Evolutionary conservation across 2,329 filamentous ascomycete species (phyloP).

Genomic region (Cytospora paraplurivora): DNA sequence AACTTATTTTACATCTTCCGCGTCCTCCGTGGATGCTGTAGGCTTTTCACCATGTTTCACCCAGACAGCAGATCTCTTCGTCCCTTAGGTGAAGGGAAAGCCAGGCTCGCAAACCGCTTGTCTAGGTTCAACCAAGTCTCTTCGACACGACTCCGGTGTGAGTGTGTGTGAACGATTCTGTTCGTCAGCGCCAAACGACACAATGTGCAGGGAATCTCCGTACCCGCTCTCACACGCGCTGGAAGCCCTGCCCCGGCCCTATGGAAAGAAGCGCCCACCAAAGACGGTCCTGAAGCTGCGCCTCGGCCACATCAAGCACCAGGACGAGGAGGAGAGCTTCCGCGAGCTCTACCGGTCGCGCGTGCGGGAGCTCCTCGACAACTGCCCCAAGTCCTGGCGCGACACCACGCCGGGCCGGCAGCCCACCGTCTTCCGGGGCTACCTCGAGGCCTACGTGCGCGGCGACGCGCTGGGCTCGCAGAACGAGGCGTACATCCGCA

Average conservation of each 20-base stretch:
- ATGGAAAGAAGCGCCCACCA: not conserved
- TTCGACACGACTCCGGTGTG: not conserved
- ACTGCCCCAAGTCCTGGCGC: conserved; percentile 1
- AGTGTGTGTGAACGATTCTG: too few relatives aligned
- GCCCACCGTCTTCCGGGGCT: not conserved
- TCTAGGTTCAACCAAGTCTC: not conserved
- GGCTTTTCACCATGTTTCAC: not conserved
- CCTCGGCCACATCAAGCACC: not conserved
- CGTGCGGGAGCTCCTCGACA: not conserved
- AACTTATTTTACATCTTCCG: not conserved
- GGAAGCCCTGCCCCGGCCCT: not conserved
- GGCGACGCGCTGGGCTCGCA: not conserved
- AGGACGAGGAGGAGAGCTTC: not conserved
- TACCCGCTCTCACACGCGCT: not conserved
- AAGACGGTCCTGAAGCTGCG: not conserved
- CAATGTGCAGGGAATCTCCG: not conserved
- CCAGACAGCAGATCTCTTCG: not conserved
- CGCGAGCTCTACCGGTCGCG: not conserved
- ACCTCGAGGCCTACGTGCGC: not conserved
- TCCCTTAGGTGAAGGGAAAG: not conserved
- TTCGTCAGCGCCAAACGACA: not conserved
- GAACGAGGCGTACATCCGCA: not conserved
- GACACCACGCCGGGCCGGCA: not conserved
- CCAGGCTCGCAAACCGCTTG: too few relatives aligned
- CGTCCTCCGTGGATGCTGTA: not conserved